A percentile compares a stretch with the other conserved stretches of the same genome.
Evolutionary conservation across 2,329 filamentous ascomycete species (phyloP).

Genomic region (Clonostachys byssicola): DNA sequence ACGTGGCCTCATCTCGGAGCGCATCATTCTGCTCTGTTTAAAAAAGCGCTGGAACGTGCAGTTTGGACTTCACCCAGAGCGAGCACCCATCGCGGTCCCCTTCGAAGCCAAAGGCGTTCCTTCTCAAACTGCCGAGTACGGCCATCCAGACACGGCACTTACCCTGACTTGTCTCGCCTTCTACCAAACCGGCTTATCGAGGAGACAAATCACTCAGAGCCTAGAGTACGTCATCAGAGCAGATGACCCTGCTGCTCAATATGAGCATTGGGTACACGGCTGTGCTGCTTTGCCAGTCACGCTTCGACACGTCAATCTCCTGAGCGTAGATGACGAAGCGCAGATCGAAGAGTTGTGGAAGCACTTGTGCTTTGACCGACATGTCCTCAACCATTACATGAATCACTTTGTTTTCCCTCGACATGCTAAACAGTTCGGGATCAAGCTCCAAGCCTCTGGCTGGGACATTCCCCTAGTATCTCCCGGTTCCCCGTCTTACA

Average conservation of each 20-base stretch:
- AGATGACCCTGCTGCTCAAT: constrained; percentile 49
- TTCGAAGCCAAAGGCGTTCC: constrained; percentile 57
- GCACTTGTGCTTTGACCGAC: constrained; percentile 31
- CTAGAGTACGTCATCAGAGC: constrained; percentile 42
- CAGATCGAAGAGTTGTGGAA: constrained; percentile 48
- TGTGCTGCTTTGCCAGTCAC: constrained; percentile 20
- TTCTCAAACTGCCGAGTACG: constrained; percentile 52
- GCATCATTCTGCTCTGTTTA: constrained; percentile 50
- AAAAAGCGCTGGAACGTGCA: constrained; percentile 63
- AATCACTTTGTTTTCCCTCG: constrained; percentile 53
- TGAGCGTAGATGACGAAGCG: constrained; percentile 54
- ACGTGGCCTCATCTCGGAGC: constrained; percentile 49
- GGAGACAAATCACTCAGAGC: constrained; percentile 40
- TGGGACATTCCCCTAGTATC: constrained; percentile 58
- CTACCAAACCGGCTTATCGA: constrained; percentile 50
- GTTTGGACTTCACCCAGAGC: constrained; percentile 50
- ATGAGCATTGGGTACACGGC: constrained; percentile 47
- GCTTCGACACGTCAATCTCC: constrained; percentile 35
- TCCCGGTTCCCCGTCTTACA: too few relatives aligned
- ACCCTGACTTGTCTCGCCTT: constrained; percentile 50
- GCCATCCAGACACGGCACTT: constrained; percentile 56
- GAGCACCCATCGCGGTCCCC: constrained; percentile 49
- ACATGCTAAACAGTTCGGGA: constrained; percentile 57
- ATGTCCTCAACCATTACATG: constrained; percentile 64
- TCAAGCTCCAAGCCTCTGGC: constrained; percentile 60